Evolutionary conservation across 768 basidiomycete species (phyloP), one percentile per base, ranked within the genome.

Genomic region (Cyclocybe cylindracea): DNA sequence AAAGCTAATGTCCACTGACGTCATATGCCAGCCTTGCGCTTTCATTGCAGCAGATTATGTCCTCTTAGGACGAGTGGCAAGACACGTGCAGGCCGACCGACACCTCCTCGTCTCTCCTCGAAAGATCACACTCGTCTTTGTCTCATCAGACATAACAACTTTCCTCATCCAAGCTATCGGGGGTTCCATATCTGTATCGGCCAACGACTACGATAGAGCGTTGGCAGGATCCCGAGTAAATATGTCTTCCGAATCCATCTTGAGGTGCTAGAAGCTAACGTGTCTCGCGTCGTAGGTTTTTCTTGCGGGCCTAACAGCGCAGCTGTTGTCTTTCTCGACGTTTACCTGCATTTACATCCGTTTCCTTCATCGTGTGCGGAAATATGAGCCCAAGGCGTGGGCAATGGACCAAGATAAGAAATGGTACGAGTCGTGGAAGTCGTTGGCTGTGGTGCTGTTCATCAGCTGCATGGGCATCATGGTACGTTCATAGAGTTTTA

Each of bases 31-130:
- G 83, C 87, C 87, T 4, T 90, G 89, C 61, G 87, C 85, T 24
- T 89, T 89, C 68, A 84, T 87, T 54, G 84, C 84, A 4, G 78
- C 83, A 10, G 77, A 84, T 59, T 89, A 90, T 59, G 69, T 87
- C 49, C 73, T 88, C 14, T 76, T 89, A 1, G 85, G 86, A 8
- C 79, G 78, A 10, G 64, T 91, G 3, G 81, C 85, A 5, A 70
- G 65, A 18, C 72, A 78, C 54, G 66, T 89, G 5, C 59, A 70
- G 8, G 74, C 74, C 34, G 71, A 76, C 50, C 54, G 74, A 42
- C 75, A 81, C 57, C 69, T 88, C 18, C 59, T 82, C 24, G 64
- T 89, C 16, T 67, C 70, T 0, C 70, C 79, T 5, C 70, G 68
- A 14, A 69, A 69, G 14, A 78, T 89, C 54, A 84, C 84, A 7